A percentile compares a stretch with the other conserved stretches of the same genome.
Evolutionary conservation across 148 eudicot genomes (phyloP).

Genomic region (Amaranthus palmeri): DNA sequence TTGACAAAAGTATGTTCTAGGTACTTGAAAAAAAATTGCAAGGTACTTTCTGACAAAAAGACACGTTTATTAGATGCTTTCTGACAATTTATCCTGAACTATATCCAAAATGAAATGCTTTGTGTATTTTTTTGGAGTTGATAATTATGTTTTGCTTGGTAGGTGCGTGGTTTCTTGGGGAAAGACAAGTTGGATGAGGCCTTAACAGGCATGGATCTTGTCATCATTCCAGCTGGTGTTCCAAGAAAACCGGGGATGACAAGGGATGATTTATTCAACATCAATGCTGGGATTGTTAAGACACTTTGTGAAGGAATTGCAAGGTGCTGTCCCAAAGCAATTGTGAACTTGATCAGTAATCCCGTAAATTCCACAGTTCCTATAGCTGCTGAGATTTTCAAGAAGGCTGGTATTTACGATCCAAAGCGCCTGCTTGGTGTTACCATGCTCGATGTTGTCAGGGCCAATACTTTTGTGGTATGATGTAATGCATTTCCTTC

Average conservation of each 20-base stretch:
- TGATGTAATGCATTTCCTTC: conserved; percentile 8
- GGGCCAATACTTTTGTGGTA: conserved; percentile 99
- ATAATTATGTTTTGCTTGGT: not conserved
- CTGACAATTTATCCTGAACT: not conserved
- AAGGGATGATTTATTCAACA: too few species aligned
- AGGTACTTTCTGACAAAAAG: too few species aligned
- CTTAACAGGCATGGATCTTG: conserved; percentile 88
- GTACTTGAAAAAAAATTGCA: too few species aligned
- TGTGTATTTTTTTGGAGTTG: not conserved
- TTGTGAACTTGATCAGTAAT: conserved; percentile 48
- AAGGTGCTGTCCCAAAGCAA: conserved; percentile 76
- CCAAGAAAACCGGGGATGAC: conserved; percentile 58
- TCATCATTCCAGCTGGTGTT: conserved; percentile 6
- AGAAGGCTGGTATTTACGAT: conserved; percentile 84
- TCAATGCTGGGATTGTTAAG: too few species aligned
- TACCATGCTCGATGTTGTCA: conserved; percentile 95
- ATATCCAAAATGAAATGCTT: not conserved
- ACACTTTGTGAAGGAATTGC: too few species aligned
- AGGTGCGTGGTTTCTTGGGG: conserved; percentile 94
- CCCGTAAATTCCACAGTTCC: conserved; percentile 49
- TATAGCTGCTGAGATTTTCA: conserved; percentile 93
- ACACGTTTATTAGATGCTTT: too few species aligned
- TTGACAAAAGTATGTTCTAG: too few species aligned
- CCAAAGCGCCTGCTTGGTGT: conserved; percentile 93
- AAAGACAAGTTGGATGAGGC: conserved; percentile 80